Evolutionary conservation across 2,329 filamentous ascomycete species (phyloP).

Genomic region (Mollisia scopiformis): DNA sequence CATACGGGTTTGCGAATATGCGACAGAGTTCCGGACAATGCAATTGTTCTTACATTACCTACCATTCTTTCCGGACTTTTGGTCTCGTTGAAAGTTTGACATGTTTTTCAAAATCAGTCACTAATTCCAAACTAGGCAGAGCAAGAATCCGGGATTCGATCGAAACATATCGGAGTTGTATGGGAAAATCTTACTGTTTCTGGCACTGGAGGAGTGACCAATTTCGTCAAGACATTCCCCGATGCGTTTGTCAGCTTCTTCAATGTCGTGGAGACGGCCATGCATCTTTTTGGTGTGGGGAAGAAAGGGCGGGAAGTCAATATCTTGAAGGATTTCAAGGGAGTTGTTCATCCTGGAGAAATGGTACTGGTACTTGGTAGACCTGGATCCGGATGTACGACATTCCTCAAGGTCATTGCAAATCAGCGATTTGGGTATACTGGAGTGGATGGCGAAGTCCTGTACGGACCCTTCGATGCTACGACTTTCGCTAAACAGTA

Average conservation of each 20-base stretch:
- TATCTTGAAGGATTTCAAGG: constrained; percentile 73
- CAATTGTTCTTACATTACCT: neutral
- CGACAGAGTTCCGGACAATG: neutral
- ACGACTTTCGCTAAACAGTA: constrained; percentile 72
- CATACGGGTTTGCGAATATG: neutral
- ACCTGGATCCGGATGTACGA: constrained; percentile 51
- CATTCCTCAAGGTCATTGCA: constrained; percentile 55
- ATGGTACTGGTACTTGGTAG: constrained; percentile 58
- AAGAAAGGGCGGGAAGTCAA: constrained; percentile 73
- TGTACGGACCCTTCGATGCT: constrained; percentile 74
- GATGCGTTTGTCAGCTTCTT: constrained; percentile 73
- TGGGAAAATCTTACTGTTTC: constrained; percentile 80
- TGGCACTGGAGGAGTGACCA: constrained; percentile 74
- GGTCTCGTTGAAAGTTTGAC: no score
- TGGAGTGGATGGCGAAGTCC: constrained; percentile 68
- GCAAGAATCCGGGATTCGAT: constrained; percentile 75
- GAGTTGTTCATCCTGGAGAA: constrained; percentile 77
- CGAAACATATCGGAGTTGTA: constrained; percentile 78
- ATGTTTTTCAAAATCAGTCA: neutral
- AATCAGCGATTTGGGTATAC: constrained; percentile 62
- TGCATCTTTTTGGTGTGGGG: constrained; percentile 64
- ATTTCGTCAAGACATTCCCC: constrained; percentile 74
- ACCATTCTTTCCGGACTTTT: neutral
- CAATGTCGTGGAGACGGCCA: constrained; percentile 69
- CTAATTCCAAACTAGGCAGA: constrained; percentile 52